Conservation (phyloP, 805 yeast species). For the Lipomyces yamadae region DNA sequence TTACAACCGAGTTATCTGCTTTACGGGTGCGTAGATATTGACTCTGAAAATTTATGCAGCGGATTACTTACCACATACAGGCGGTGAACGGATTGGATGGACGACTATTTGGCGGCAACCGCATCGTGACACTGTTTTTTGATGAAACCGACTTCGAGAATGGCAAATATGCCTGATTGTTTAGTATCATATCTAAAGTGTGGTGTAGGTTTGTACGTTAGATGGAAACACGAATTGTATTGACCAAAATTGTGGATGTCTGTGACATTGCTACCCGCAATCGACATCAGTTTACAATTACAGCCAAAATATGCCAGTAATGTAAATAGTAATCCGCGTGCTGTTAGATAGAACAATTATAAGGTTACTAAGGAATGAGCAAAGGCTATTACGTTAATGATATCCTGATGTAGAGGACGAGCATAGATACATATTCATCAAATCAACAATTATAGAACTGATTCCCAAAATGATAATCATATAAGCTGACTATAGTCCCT, state of each 20-base stretch:
- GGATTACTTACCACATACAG: conserved; percentile 8
- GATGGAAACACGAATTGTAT: neutral
- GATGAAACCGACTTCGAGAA: conserved; percentile 30
- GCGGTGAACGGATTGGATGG: conserved; percentile 34
- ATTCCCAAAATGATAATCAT: neutral
- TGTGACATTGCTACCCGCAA: neutral
- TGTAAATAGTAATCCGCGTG: neutral
- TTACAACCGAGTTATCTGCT: conserved; percentile 35
- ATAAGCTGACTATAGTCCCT: neutral
- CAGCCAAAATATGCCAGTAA: neutral
- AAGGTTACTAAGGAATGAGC: conserved; percentile 2
- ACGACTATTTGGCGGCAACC: conserved; percentile 23
- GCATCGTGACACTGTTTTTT: conserved; percentile 15
- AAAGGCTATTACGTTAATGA: neutral
- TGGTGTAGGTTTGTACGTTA: neutral
- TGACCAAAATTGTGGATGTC: neutral
- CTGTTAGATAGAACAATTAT: conserved; percentile 1
- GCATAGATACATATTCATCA: neutral
- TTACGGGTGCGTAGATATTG: conserved; percentile 22
- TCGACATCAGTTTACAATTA: neutral
- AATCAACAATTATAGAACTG: neutral
- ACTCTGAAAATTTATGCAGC: neutral
- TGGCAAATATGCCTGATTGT: conserved; percentile 6
- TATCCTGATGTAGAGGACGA: neutral
- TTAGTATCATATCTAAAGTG: neutral